These are phyloP conservation scores for Rhizophagus prolifer DNA, from an alignment of 192 early-diverging fungal species.

Conservation along the genomic window DNA sequence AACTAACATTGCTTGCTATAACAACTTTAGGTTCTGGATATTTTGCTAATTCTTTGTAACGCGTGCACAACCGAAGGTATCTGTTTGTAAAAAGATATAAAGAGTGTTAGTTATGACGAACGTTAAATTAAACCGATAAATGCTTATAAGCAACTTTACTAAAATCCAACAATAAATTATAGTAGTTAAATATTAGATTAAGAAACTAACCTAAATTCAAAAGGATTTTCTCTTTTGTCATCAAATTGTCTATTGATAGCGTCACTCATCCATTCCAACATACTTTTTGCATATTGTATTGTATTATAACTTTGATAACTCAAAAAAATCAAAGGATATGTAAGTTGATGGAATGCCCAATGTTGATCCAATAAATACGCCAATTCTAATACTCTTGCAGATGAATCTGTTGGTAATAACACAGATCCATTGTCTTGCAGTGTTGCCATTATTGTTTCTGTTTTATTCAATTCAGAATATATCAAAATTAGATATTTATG, in stretches of 20 bases:
- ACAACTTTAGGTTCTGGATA: conserved; percentile 79
- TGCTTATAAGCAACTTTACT: neutral
- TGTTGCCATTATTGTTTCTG: conserved; percentile 64
- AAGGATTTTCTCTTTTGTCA: conserved; percentile 75
- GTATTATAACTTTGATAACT: conserved; percentile 71
- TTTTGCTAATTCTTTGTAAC: conserved; percentile 65
- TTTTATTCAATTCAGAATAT: neutral
- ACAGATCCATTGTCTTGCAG: conserved; percentile 73
- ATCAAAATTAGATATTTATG: neutral
- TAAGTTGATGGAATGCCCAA: conserved; percentile 66
- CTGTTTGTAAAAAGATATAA: conserved; percentile 33
- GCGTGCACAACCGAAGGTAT: conserved; percentile 67
- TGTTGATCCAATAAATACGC: conserved; percentile 85
- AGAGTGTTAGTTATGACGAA: neutral
- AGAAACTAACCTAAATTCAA: conserved; percentile 64
- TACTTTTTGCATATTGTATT: conserved; percentile 83
- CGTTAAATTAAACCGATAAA: too few relatives aligned
- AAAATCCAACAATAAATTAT: too few relatives aligned
- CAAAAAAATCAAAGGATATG: conserved; percentile 76
- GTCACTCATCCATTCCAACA: conserved; percentile 96
- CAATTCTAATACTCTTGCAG: conserved; percentile 88
- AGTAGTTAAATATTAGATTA: too few relatives aligned
- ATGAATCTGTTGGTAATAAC: conserved; percentile 85
- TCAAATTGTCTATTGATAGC: conserved; percentile 72
- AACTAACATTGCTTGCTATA: conserved; percentile 73